A percentile compares a stretch with the other conserved stretches of the same genome.
Conservation (phyloP, 345 rosid genomes). For the Eucalyptus globulus region DNA sequence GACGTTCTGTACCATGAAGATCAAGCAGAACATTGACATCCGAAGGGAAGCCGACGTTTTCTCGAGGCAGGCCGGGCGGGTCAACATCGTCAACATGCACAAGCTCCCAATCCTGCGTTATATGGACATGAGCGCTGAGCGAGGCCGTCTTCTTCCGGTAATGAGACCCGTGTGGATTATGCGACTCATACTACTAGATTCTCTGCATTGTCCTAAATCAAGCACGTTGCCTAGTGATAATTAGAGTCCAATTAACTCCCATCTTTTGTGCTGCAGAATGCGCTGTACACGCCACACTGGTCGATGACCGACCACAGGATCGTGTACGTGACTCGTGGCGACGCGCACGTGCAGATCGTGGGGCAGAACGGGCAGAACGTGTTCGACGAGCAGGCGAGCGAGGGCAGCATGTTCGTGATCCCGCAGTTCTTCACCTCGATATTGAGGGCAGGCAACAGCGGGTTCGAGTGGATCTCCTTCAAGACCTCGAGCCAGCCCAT, state of each 20-base stretch:
- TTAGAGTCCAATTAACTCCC: background rate
- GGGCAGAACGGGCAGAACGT: slow-evolving; percentile 7
- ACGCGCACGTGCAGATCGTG: slow-evolving; percentile 14
- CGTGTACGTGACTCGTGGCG: slow-evolving; percentile 40
- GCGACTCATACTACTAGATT: background rate
- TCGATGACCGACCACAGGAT: slow-evolving; percentile 48
- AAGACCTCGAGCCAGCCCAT: slow-evolving; percentile 9
- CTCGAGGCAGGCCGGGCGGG: slow-evolving; percentile 13
- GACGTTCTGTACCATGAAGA: slow-evolving; percentile 12
- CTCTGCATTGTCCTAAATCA: background rate
- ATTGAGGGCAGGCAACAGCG: background rate
- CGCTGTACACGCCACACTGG: slow-evolving; percentile 59
- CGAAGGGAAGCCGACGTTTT: slow-evolving; percentile 6
- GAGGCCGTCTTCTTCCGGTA: slow-evolving; percentile 16
- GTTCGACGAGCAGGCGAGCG: slow-evolving; percentile 4
- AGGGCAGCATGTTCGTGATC: slow-evolving; percentile 20
- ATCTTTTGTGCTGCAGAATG: slow-evolving; percentile 24
- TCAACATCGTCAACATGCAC: slow-evolving; percentile 5
- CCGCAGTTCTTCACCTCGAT: slow-evolving; percentile 11
- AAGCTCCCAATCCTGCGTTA: slow-evolving; percentile 14
- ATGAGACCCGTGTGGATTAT: background rate
- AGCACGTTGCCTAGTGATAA: background rate
- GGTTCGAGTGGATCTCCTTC: slow-evolving; percentile 17
- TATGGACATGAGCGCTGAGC: slow-evolving; percentile 16
- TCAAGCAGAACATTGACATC: slow-evolving; percentile 11